A percentile compares a stretch with the other conserved stretches of the same genome.
Evolutionary conservation across 768 basidiomycete genomes (phyloP).

Genomic region (Boletus speciosus): DNA sequence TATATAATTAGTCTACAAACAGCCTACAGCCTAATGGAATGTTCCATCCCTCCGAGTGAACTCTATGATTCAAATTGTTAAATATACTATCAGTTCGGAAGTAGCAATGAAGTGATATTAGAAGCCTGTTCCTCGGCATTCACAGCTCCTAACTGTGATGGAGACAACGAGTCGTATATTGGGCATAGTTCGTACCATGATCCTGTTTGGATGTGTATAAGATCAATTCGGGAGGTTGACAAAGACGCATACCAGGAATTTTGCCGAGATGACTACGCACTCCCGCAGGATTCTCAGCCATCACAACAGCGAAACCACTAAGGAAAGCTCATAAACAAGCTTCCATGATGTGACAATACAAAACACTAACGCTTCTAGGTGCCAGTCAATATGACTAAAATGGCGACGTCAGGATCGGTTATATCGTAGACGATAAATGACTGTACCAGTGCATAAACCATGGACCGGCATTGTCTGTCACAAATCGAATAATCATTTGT

Average conservation of each 20-base stretch:
- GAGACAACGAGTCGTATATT: slow-evolving; percentile 12
- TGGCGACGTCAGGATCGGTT: neutral
- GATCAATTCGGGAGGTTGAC: neutral
- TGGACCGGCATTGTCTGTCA: slow-evolving; percentile 61
- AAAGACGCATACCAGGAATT: slow-evolving; percentile 14
- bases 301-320: slow-evolving; percentile 28
- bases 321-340: neutral
- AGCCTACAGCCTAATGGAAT: neutral
- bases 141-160: slow-evolving; percentile 22
- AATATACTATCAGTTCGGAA: slow-evolving; percentile 9
- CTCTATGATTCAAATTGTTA: too few relatives aligned
- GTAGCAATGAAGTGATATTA: slow-evolving; percentile 16
- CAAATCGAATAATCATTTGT: slow-evolving; percentile 51
- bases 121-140: slow-evolving; percentile 15
- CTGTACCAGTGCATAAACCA: slow-evolving; percentile 45
- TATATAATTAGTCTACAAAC: neutral
- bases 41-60: neutral
- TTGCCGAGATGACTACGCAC: slow-evolving; percentile 9
- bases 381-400: slow-evolving; percentile 30
- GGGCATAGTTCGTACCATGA: slow-evolving; percentile 29
- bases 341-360: neutral
- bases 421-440: neutral
- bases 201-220: slow-evolving; percentile 5
- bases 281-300: slow-evolving; percentile 24
- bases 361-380: slow-evolving; percentile 21